phyloP scores from a whole-genome alignment of 345 rosid species.

The Hypericum androsaemum region DNA sequence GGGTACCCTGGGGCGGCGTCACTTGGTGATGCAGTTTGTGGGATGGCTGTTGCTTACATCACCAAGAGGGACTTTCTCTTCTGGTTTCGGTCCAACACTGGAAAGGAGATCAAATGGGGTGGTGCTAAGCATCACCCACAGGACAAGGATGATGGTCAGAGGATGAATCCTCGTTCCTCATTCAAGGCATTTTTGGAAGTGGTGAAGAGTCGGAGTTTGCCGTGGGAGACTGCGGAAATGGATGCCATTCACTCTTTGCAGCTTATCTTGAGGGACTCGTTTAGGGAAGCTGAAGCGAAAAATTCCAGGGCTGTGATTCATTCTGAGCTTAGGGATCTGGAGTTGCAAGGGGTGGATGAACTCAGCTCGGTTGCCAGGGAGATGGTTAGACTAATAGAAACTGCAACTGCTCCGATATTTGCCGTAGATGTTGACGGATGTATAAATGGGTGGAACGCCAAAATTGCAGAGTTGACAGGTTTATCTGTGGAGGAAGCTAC shows the following conservation, averaged over 20 bases:
- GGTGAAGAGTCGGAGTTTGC: conserved; percentile 87
- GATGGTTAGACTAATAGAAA: conserved; percentile 97
- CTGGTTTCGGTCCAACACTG: conserved; percentile 98
- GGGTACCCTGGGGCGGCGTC: conserved; percentile 76
- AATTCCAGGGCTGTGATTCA: conserved; percentile 55
- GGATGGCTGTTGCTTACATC: conserved; percentile 96
- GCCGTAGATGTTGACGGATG: conserved; percentile 76
- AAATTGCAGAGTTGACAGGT: conserved; percentile 82
- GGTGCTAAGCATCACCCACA: conserved; percentile 98
- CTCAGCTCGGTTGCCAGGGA: conserved; percentile 95
- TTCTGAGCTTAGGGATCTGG: conserved; percentile 43
- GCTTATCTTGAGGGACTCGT: conserved; percentile 88
- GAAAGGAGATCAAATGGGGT: conserved; percentile 98
- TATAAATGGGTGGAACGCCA: conserved; percentile 94
- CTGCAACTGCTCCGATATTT: conserved; percentile 97
- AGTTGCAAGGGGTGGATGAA: conserved; percentile 76
- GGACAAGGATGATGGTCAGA: conserved; percentile 91
- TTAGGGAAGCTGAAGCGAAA: conserved; percentile 60
- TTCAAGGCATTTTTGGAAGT: conserved; percentile 97
- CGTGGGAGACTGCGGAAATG: conserved; percentile 97
- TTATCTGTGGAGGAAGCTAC: conserved; percentile 86
- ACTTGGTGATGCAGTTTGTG: conserved; percentile 94
- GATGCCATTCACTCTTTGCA: conserved; percentile 98
- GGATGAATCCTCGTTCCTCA: conserved; percentile 97
- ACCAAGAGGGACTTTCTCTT: conserved; percentile 74